phyloP scores from a whole-genome alignment of 768 basidiomycete species.

The Serpula lacrymans region DNA sequence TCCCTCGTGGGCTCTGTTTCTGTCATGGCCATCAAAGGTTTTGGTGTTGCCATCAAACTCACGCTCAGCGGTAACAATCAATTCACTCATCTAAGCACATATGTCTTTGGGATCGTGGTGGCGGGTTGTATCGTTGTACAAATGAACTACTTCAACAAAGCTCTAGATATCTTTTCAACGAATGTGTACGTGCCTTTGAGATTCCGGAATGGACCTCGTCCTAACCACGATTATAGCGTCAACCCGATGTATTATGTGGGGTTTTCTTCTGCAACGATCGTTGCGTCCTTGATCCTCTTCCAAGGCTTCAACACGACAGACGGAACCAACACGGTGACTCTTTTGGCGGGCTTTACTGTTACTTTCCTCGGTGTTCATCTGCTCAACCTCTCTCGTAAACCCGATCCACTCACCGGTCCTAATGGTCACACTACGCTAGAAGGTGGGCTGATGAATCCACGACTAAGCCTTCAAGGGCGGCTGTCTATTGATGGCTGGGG shows the following conservation, averaged over 20 bases:
- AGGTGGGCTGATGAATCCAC: conserved; percentile 69
- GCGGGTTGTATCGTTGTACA: conserved; percentile 83
- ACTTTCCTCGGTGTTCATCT: conserved; percentile 98
- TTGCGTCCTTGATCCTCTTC: conserved; percentile 95
- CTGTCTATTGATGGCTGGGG: conserved; percentile 78
- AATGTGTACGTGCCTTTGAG: conserved; percentile 72
- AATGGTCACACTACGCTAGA: conserved; percentile 55
- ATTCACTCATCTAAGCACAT: conserved; percentile 93
- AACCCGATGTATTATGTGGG: conserved; percentile 98
- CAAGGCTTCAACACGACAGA: conserved; percentile 93
- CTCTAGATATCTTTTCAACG: conserved; percentile 92
- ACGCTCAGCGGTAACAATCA: conserved; percentile 94
- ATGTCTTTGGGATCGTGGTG: conserved; percentile 86
- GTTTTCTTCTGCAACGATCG: conserved; percentile 90
- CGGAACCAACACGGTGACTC: conserved; percentile 77
- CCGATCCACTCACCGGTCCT: conserved; percentile 41
- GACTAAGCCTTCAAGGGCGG: conserved; percentile 77
- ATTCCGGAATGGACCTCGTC: conserved; percentile 2
- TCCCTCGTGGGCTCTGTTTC: conserved; percentile 93
- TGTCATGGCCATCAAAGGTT: conserved; percentile 99
- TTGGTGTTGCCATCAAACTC: conserved; percentile 94
- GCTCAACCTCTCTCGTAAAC: conserved; percentile 72
- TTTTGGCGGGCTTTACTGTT: conserved; percentile 85
- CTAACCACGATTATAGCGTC: conserved; percentile 49
- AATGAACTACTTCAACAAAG: conserved; percentile 99